phyloP scores from a whole-genome alignment of 1,284 basidiomycete genomes.

The Baeospora myosura region DNA sequence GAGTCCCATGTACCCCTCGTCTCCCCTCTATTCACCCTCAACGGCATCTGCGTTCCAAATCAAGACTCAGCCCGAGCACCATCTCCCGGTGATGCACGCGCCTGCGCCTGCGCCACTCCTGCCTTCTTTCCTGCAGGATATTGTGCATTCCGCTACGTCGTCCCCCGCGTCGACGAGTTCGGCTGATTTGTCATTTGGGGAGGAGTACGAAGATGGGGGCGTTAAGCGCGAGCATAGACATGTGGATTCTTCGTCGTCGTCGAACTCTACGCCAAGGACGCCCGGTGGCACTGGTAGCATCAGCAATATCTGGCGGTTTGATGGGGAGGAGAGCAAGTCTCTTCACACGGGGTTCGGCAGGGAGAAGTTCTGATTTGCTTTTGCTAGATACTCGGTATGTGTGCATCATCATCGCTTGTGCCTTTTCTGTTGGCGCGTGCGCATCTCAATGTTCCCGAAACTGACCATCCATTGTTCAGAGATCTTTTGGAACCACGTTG shows the following conservation, averaged over 20 bases:
- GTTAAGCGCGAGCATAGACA: conserved; percentile 15
- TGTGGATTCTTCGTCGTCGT: conserved; percentile 24
- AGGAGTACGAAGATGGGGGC: conserved; percentile 39
- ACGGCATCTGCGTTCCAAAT: conserved; percentile 20
- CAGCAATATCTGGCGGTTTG: conserved; percentile 60
- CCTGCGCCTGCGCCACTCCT: conserved; percentile 41
- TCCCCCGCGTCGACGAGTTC: conserved; percentile 58
- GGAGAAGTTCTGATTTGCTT: too few relatives aligned
- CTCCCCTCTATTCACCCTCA: conserved; percentile 14
- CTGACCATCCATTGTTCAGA: too few relatives aligned
- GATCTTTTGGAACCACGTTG: too few relatives aligned
- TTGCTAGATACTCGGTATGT: too few relatives aligned
- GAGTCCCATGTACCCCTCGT: conserved; percentile 18
- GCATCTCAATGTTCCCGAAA: too few relatives aligned
- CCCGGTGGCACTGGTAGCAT: too few relatives aligned
- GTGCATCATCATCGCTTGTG: too few relatives aligned
- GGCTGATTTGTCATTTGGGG: conserved; percentile 55
- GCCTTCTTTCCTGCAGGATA: conserved; percentile 67
- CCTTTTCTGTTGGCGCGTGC: too few relatives aligned
- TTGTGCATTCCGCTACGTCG: conserved; percentile 55
- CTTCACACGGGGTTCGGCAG: too few relatives aligned
- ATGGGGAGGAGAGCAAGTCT: conserved; percentile 52
- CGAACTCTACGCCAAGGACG: too few relatives aligned
- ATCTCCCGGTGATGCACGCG: conserved; percentile 19
- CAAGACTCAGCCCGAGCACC: conserved; percentile 33